Percentiles rank a stretch among this genome's conserved stretches.
Conservation (phyloP, 345 rosid genomes). For the Hibiscus mutabilis region DNA sequence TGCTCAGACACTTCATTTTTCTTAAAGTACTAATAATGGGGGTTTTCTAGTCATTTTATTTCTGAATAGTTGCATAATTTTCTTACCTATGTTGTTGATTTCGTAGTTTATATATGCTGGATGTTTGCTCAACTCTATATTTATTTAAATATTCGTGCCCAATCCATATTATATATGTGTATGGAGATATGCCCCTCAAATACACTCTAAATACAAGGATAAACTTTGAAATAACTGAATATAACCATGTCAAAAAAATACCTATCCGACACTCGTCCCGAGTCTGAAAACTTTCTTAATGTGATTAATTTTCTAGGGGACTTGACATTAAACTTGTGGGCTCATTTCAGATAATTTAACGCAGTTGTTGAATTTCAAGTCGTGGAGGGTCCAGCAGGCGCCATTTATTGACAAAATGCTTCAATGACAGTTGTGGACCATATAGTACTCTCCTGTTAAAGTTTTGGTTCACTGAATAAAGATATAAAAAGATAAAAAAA, state of each 20-base stretch:
- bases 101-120: too few relatives aligned
- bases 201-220: not conserved
- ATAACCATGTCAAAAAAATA: not conserved
- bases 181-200: not conserved
- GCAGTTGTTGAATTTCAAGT: conserved; percentile 3
- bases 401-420: conserved; percentile 5
- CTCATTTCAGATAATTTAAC: not conserved
- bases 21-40: too few relatives aligned
- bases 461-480: not conserved
- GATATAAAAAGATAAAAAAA: conserved; percentile 5
- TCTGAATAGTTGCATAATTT: too few relatives aligned
- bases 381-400: conserved; percentile 6
- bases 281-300: not conserved
- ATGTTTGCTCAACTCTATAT: too few relatives aligned
- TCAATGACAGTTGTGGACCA: conserved; percentile 3
- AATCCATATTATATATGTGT: not conserved
- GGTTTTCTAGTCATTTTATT: too few relatives aligned
- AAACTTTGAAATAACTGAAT: not conserved
- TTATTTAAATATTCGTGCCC: not conserved
- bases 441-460: not conserved
- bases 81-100: too few relatives aligned
- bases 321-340: conserved; percentile 10
- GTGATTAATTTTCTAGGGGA: not conserved
- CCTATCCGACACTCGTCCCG: not conserved
- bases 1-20: too few relatives aligned